Evolutionary conservation across 108 stramenopile species (phyloP).

Genomic region (Tribonema minus): DNA sequence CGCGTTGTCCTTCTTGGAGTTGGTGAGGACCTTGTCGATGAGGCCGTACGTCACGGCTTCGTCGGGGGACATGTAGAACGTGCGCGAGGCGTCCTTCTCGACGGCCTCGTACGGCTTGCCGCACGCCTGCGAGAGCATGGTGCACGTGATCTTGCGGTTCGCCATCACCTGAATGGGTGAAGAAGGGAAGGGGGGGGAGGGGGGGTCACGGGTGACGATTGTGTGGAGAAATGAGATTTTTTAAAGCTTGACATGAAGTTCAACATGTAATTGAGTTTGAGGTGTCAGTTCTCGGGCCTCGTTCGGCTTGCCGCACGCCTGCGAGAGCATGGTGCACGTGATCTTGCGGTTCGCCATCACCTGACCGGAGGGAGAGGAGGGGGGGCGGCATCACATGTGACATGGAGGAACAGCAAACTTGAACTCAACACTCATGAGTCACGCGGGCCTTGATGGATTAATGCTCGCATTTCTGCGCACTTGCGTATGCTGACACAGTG

Average conservation of each 20-base stretch:
- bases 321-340: slow-evolving; percentile 81
- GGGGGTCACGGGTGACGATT: too few species aligned
- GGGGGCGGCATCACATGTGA: too few species aligned
- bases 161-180: slow-evolving; percentile 76
- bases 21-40: slow-evolving; percentile 74
- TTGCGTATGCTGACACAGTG: too few species aligned
- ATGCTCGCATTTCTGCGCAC: too few species aligned
- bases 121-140: slow-evolving; percentile 80
- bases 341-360: slow-evolving; percentile 78
- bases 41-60: slow-evolving; percentile 95
- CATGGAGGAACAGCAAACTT: too few species aligned
- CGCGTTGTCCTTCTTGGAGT: background rate
- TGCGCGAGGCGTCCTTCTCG: slow-evolving; percentile 77
- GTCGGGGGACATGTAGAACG: slow-evolving; percentile 89
- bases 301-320: slow-evolving; percentile 78
- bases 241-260: too few species aligned
- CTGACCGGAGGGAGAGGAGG: too few species aligned
- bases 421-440: too few species aligned
- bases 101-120: slow-evolving; percentile 82
- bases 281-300: slow-evolving; percentile 77
- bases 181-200: too few species aligned
- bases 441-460: too few species aligned
- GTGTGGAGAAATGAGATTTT: too few species aligned
- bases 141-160: slow-evolving; percentile 78
- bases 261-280: too few species aligned